Evolutionary conservation across 495 filamentous ascomycete genomes (phyloP).

Genomic region (Xylaria curta): DNA sequence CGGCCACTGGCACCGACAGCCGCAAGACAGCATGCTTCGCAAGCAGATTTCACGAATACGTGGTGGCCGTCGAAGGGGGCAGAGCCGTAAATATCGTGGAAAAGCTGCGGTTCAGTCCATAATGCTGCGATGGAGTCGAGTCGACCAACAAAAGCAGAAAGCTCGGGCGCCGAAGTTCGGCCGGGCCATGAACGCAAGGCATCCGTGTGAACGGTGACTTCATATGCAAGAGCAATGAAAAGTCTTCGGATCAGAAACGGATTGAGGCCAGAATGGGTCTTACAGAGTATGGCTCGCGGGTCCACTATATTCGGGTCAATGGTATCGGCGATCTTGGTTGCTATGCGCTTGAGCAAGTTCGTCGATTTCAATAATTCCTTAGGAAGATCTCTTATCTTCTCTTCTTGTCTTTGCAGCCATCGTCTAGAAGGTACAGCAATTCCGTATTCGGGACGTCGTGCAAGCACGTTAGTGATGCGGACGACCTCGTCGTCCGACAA

Average conservation of each 20-base stretch:
- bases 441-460: conserved; percentile 39
- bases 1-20: conserved; percentile 47
- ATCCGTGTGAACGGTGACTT: conserved; percentile 43
- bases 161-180: conserved; percentile 20
- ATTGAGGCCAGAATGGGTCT: conserved; percentile 43
- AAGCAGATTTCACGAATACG: conserved; percentile 40
- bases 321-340: conserved; percentile 34
- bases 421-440: conserved; percentile 37
- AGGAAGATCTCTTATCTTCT: conserved; percentile 34
- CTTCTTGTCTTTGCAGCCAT: conserved; percentile 37
- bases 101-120: conserved; percentile 42
- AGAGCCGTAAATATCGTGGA: conserved; percentile 36
- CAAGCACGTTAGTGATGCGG: conserved; percentile 35
- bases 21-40: conserved; percentile 55
- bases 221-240: conserved; percentile 43
- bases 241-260: conserved; percentile 43
- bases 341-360: conserved; percentile 34
- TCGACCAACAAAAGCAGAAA: conserved; percentile 39
- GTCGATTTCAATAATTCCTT: conserved; percentile 31
- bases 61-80: conserved; percentile 35
- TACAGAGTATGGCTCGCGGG: conserved; percentile 43
- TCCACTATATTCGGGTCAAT: conserved; percentile 32
- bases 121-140: conserved; percentile 45
- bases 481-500: conserved; percentile 29
- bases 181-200: conserved; percentile 33